Evolutionary conservation across 352 stramenopile genomes (phyloP).

Genomic region (Phytophthora melonis): DNA sequence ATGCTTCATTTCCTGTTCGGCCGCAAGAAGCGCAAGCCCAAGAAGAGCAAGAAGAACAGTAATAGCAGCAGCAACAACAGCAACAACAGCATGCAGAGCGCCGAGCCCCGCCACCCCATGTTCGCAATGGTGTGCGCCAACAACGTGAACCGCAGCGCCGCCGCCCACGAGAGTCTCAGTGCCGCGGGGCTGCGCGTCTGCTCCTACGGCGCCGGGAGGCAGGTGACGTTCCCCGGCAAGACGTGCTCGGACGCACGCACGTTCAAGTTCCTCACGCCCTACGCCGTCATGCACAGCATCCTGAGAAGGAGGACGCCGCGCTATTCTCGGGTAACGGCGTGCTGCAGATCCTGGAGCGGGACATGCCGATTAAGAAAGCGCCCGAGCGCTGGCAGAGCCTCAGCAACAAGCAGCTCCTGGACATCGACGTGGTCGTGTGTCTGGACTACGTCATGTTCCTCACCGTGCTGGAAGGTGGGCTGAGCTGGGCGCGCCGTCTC

Average conservation of each 20-base stretch:
- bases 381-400: conserved; percentile 85
- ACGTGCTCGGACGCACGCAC: conserved; percentile 43
- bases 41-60: conserved; percentile 15
- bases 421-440: conserved; percentile 82
- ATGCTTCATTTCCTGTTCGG: conserved; percentile 48
- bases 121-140: conserved; percentile 90
- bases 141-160: conserved; percentile 89
- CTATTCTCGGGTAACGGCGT: conserved; percentile 74
- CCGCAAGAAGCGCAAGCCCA: conserved; percentile 20
- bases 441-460: conserved; percentile 87
- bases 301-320: conserved; percentile 62
- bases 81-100: conserved; percentile 16
- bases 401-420: conserved; percentile 61
- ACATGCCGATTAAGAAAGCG: conserved; percentile 73
- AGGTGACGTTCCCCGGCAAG: conserved; percentile 68
- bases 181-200: conserved; percentile 69
- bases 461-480: conserved; percentile 69
- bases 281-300: conserved; percentile 63
- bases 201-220: conserved; percentile 72
- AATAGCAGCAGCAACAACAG: too few relatives aligned
- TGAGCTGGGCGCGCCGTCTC: background rate
- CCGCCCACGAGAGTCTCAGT: conserved; percentile 69
- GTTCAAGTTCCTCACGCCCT: conserved; percentile 81
- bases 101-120: conserved; percentile 22
- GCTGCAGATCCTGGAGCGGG: conserved; percentile 72